Evolutionary conservation across 768 basidiomycete genomes (phyloP).

Genomic region (Boletus sp.): DNA sequence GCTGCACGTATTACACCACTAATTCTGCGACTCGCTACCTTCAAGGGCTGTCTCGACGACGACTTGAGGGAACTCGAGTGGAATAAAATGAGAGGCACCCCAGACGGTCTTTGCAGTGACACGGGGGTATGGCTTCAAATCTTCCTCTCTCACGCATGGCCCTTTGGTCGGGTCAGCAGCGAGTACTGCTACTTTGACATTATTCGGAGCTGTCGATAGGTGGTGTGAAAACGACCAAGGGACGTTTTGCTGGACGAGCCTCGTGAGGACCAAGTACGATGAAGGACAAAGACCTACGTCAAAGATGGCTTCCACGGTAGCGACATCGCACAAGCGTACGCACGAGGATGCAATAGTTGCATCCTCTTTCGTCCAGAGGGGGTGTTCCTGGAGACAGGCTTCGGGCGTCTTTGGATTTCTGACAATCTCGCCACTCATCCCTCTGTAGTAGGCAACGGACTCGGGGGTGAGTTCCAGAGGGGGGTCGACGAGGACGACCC

Average conservation of each 20-base stretch:
- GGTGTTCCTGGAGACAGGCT: background rate
- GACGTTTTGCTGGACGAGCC: conserved; percentile 15
- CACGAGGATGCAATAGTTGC: background rate
- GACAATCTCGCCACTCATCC: fast-evolving
- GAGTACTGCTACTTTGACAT: conserved; percentile 11
- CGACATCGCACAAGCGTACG: conserved; percentile 5
- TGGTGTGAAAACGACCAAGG: conserved; percentile 23
- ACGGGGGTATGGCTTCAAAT: conserved; percentile 4
- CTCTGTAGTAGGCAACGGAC: background rate
- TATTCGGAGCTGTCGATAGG: conserved; percentile 1
- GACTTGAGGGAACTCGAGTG: conserved; percentile 10
- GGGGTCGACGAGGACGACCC: conserved; percentile 22
- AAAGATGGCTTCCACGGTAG: conserved; percentile 2
- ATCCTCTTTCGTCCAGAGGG: conserved; percentile 2
- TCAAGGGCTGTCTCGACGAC: conserved; percentile 14
- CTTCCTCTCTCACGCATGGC: background rate
- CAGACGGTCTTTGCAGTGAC: conserved; percentile 2
- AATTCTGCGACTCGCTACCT: background rate
- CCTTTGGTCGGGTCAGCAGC: conserved; percentile 11
- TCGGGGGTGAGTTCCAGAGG: conserved; percentile 5
- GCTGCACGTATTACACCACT: background rate
- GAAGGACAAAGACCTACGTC: conserved; percentile 9
- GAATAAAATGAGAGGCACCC: conserved; percentile 16
- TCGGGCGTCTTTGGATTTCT: background rate
- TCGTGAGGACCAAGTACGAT: background rate